Conservation (phyloP, 768 basidiomycete genomes). For the Lepiota venenata region DNA sequence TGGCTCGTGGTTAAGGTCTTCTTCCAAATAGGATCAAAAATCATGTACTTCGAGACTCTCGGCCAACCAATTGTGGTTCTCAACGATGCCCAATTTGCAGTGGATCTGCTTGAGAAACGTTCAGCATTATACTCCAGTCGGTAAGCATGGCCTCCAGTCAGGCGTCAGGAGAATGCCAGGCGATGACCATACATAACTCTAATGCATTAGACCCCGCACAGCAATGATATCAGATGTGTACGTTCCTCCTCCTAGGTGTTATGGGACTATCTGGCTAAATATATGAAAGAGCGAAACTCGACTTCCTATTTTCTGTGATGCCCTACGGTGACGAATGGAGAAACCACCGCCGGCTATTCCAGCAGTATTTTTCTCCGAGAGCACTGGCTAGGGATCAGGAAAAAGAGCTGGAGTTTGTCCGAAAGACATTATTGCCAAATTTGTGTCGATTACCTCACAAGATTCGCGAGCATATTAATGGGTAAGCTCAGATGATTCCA, state of each 20-base stretch:
- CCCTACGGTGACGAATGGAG: conserved; percentile 24
- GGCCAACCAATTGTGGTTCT: conserved; percentile 37
- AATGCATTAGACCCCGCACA: not conserved
- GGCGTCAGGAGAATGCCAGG: not conserved
- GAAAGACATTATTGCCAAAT: conserved; percentile 1
- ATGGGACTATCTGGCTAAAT: not conserved
- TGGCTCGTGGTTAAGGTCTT: not conserved
- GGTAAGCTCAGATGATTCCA: conserved; percentile 3
- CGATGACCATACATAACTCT: too few relatives aligned
- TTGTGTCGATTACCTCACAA: conserved; percentile 4
- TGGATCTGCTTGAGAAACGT: conserved; percentile 55
- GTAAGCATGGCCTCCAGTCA: not conserved
- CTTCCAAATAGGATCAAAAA: conserved; percentile 22
- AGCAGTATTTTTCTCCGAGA: conserved; percentile 20
- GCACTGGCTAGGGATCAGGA: not conserved
- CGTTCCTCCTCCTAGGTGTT: not conserved
- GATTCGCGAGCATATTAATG: conserved; percentile 2
- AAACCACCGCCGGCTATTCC: conserved; percentile 22
- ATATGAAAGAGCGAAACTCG: not conserved
- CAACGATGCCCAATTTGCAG: conserved; percentile 39
- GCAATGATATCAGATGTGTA: conserved; percentile 12
- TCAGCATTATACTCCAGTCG: conserved; percentile 57
- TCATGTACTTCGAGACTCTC: conserved; percentile 51
- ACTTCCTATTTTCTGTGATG: conserved; percentile 10
- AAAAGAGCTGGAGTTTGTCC: conserved; percentile 4